A percentile compares a stretch with the other conserved stretches of the same genome.
phyloP scores from a whole-genome alignment of 768 basidiomycete species.

The Tylopilus intermedius region DNA sequence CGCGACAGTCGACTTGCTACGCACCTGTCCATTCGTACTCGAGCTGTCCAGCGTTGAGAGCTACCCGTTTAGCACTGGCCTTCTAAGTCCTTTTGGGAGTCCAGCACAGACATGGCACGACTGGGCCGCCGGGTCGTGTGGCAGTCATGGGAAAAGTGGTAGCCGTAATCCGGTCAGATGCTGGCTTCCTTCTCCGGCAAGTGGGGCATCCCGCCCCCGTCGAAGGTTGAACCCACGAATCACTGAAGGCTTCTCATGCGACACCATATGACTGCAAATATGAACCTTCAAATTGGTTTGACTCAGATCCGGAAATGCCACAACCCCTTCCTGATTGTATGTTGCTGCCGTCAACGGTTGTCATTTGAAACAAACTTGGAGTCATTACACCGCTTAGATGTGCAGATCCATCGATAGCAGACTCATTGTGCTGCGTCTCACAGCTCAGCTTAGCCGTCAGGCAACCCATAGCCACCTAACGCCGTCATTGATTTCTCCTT shows the following conservation, averaged over 20 bases:
- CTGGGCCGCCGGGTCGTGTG: background rate
- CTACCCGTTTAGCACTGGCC: background rate
- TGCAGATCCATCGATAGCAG: conserved; percentile 13
- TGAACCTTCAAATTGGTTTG: background rate
- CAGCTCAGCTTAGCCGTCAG: background rate
- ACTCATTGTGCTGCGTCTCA: background rate
- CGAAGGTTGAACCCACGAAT: conserved; percentile 15
- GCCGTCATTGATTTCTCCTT: background rate
- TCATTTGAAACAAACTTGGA: background rate
- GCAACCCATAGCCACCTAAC: background rate
- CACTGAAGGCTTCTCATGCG: conserved; percentile 8
- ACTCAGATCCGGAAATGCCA: conserved; percentile 11
- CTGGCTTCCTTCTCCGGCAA: conserved; percentile 18
- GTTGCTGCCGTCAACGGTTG: conserved; percentile 13
- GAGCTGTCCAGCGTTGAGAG: background rate
- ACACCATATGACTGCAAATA: conserved; percentile 2
- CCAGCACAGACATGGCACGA: background rate
- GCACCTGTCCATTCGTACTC: background rate
- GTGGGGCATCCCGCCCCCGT: conserved; percentile 6
- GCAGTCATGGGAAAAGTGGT: conserved; percentile 5
- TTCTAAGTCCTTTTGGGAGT: background rate
- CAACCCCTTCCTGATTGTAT: conserved; percentile 4
- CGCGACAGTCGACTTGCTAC: background rate
- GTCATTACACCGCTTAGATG: conserved; percentile 12
- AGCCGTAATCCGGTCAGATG: conserved; percentile 24